A percentile compares a stretch with the other conserved stretches of the same genome.
Evolutionary conservation across 306 rosid genomes (phyloP).

Genomic region (Corylus avellana): DNA sequence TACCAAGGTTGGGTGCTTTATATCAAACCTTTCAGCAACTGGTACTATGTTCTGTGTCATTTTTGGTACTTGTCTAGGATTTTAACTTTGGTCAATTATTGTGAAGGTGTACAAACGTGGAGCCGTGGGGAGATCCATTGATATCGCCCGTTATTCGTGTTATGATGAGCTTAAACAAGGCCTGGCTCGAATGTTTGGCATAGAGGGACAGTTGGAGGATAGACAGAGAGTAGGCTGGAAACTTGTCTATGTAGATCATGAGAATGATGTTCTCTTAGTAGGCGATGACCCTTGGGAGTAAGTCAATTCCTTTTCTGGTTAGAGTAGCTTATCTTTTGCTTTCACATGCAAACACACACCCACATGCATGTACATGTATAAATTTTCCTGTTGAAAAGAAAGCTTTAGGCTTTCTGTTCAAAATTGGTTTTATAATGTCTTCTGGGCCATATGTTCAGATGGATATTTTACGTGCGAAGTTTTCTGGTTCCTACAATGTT

Average conservation of each 20-base stretch:
- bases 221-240: slow-evolving; percentile 91
- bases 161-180: slow-evolving; percentile 91
- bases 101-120: slow-evolving; percentile 93
- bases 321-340: neutral
- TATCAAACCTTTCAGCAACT: neutral
- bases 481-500: neutral
- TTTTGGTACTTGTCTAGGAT: neutral
- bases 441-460: neutral
- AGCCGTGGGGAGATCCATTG: slow-evolving; percentile 98
- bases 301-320: slow-evolving; percentile 35
- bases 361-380: neutral
- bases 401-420: neutral
- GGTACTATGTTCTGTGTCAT: neutral
- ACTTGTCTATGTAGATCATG: slow-evolving; percentile 94
- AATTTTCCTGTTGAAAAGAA: neutral
- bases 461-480: neutral
- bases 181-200: slow-evolving; percentile 89
- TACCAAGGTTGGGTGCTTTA: slow-evolving; percentile 70
- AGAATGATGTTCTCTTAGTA: slow-evolving; percentile 81
- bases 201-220: slow-evolving; percentile 94
- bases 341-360: slow-evolving; percentile 8
- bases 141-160: slow-evolving; percentile 76
- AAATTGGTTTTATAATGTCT: neutral
- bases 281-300: slow-evolving; percentile 99
- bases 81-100: slow-evolving; percentile 26